Evolutionary conservation across 2,329 filamentous ascomycete genomes (phyloP).

Genomic region (Aspergillus fumigatiaffinis): DNA sequence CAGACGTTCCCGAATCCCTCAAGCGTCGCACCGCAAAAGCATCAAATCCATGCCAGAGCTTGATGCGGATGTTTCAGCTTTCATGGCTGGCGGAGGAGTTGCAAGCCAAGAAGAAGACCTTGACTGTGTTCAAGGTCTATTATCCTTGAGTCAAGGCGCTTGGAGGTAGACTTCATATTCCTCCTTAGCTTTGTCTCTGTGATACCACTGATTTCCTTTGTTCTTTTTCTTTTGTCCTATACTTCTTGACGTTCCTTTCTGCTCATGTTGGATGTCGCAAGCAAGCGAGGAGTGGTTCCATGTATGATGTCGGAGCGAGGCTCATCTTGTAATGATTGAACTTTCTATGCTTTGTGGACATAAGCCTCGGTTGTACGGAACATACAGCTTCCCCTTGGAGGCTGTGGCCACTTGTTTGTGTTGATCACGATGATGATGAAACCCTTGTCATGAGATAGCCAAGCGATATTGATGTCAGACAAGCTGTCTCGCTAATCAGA

Average conservation of each 20-base stretch:
- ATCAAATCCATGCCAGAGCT: conserved; percentile 40
- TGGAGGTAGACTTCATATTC: conserved; percentile 57
- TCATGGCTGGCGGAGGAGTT: conserved; percentile 59
- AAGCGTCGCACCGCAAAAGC: conserved; percentile 17
- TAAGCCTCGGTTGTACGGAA: conserved; percentile 2
- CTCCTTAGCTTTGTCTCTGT: conserved; percentile 4
- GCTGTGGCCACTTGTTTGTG: neutral
- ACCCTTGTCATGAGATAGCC: neutral
- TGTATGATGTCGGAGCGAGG: conserved; percentile 20
- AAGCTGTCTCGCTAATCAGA: neutral
- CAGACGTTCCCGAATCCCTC: conserved; percentile 25
- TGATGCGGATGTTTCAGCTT: conserved; percentile 65
- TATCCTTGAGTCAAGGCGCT: conserved; percentile 87
- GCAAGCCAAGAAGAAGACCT: conserved; percentile 75
- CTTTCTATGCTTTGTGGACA: conserved; percentile 4
- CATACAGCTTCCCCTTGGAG: conserved; percentile 1
- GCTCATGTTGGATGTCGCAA: conserved; percentile 24
- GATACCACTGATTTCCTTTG: conserved; percentile 20
- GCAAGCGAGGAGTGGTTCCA: conserved; percentile 27
- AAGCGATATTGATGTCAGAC: neutral
- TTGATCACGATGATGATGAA: conserved; percentile 9
- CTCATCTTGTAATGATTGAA: conserved; percentile 18
- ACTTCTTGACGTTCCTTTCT: conserved; percentile 15
- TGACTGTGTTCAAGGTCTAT: conserved; percentile 82
- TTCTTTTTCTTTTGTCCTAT: conserved; percentile 21